Evolutionary conservation across 768 basidiomycete species (phyloP).

Genomic region (Boletus barrowsii): DNA sequence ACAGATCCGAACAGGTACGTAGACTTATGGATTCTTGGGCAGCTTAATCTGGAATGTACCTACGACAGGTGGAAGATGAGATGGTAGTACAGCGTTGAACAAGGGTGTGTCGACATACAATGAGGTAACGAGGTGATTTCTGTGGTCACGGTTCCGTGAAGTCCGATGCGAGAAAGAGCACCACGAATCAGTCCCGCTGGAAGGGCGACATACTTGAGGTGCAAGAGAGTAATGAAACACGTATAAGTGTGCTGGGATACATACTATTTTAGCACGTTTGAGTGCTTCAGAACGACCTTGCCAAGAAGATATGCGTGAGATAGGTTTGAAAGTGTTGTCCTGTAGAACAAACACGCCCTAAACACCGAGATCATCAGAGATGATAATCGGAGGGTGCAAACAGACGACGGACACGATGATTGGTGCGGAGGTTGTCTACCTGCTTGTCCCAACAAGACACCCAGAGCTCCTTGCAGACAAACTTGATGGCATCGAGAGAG

Average conservation of each 20-base stretch:
- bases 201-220: constrained; percentile 69
- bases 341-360: constrained; percentile 83
- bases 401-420: constrained; percentile 70
- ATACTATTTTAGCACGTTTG: constrained; percentile 66
- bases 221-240: neutral
- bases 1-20: neutral
- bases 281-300: constrained; percentile 73
- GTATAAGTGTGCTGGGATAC: constrained; percentile 13
- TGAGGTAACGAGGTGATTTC: constrained; percentile 79
- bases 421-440: constrained; percentile 84
- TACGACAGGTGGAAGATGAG: constrained; percentile 22
- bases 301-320: constrained; percentile 77
- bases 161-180: constrained; percentile 73
- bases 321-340: constrained; percentile 86
- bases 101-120: constrained; percentile 48
- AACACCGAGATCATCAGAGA: neutral
- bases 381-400: neutral
- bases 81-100: neutral
- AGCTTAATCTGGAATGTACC: constrained; percentile 85
- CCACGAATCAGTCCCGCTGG: constrained; percentile 84
- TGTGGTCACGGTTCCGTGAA: constrained; percentile 60
- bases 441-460: constrained; percentile 82
- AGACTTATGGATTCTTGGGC: constrained; percentile 48
- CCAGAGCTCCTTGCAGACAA: constrained; percentile 97
- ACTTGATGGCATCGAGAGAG: constrained; percentile 89